These are phyloP conservation scores for Clavaria fumosa DNA, from an alignment of 768 basidiomycete species.

Conservation along the genomic window DNA sequence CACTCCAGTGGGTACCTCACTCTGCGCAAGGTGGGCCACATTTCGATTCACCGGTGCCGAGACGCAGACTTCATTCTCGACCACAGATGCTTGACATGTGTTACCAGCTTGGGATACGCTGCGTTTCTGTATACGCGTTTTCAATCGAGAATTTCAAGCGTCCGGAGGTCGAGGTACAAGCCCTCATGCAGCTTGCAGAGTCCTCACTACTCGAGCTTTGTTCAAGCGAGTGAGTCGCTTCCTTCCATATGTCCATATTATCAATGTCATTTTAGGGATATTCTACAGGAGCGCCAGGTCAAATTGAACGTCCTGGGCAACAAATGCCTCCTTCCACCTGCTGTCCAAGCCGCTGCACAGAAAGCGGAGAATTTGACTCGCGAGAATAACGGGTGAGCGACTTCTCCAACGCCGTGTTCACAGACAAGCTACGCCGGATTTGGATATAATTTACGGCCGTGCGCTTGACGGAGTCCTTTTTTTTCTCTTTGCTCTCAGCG, in stretches of 20 bases:
- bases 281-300: slow-evolving; percentile 72
- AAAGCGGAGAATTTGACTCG: slow-evolving; percentile 68
- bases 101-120: slow-evolving; percentile 58
- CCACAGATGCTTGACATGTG: slow-evolving; percentile 74
- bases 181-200: slow-evolving; percentile 76
- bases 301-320: slow-evolving; percentile 73
- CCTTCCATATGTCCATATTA: no score
- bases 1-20: slow-evolving; percentile 77
- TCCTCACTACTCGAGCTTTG: slow-evolving; percentile 65
- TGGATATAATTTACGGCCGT: no score
- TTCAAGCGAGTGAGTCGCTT: slow-evolving; percentile 50
- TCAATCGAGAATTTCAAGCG: slow-evolving; percentile 95
- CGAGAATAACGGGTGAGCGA: slow-evolving; percentile 47
- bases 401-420: slow-evolving; percentile 3
- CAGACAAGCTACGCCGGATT: no score
- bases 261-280: slow-evolving; percentile 43
- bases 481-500: slow-evolving; percentile 27
- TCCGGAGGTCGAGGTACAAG: slow-evolving; percentile 68
- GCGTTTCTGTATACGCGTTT: slow-evolving; percentile 95
- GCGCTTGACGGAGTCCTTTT: no score
- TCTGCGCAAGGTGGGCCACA: slow-evolving; percentile 49
- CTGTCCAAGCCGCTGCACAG: slow-evolving; percentile 49
- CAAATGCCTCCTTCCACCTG: slow-evolving; percentile 57
- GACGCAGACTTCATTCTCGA: background rate
- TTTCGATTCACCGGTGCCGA: background rate